Evolutionary conservation across 371 early-diverging fungal species (phyloP), one percentile per base, ranked within the genome.

Genomic region (Massospora cicadina): DNA sequence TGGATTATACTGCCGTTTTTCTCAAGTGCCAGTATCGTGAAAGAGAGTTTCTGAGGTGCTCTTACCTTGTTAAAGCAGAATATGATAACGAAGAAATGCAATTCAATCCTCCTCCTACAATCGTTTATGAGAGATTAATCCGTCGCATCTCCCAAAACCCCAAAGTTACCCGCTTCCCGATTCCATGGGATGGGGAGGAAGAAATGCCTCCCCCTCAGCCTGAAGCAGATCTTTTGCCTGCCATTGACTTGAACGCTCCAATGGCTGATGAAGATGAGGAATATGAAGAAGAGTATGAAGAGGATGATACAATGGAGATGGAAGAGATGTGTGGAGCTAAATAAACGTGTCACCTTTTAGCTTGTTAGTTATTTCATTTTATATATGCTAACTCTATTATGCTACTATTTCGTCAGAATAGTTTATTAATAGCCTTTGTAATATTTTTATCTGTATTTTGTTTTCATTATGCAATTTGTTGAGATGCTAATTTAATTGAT

Each of bases 61-160:
- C 95, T 17, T 98, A 95, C 76, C 93, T 91, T 68, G 92, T 95
- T 60, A 89, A 95, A 75, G 95, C 90, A 73, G 89, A 91, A 66
- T 93, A 95, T 71, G 63, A 70, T n/a, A 90, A 91, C 62, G 85
- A 85, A 70, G 80, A 75, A 63, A 68, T 87, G 61, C 72, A 76
- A 67, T 77, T 79, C 64, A 76, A 77, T 59, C 88, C 87, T 57
- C 88, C 87, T 64, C 71, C 71, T 2, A 71, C 76, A 54, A 78
- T 85, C 7, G 72, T 76, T 24, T 73, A 87, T 54, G 85, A 83
- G 13, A 84, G 85, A 67, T 70, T 96, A 26, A 80, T 82, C 68
- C 78, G 95, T 62, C 90, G 95, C 62, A 72, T 96, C 68, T 91
- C 89, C 0, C 92, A 93, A 61, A 93, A 93, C 70, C 98, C 98